These are phyloP conservation scores for Aspergillus udagawae DNA, from an alignment of 2,329 filamentous ascomycete species.

Conservation along the genomic window DNA sequence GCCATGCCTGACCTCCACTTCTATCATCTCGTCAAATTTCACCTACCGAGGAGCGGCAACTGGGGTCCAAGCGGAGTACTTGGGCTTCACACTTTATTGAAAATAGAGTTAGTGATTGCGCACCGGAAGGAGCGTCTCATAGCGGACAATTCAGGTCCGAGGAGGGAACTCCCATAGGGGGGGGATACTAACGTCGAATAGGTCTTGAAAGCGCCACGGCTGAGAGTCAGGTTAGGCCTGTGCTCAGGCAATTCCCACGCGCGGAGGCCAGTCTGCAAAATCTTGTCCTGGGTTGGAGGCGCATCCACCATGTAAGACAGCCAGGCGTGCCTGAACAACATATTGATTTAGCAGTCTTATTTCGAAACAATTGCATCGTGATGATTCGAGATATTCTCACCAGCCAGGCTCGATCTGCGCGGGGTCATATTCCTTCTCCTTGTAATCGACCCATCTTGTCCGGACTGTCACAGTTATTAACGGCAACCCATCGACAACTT, in stretches of 20 bases:
- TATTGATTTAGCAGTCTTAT: background rate
- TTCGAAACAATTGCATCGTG: background rate
- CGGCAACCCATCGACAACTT: constrained; percentile 6
- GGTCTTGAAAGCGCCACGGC: constrained; percentile 78
- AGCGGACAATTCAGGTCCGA: background rate
- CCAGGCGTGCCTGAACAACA: constrained; percentile 73
- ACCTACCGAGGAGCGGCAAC: constrained; percentile 34
- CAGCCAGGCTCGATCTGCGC: constrained; percentile 87
- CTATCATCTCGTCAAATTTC: constrained; percentile 4
- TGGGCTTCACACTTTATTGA: constrained; percentile 26
- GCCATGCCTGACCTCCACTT: background rate
- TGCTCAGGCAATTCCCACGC: constrained; percentile 73
- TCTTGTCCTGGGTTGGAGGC: constrained; percentile 71
- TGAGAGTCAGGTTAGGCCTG: constrained; percentile 70
- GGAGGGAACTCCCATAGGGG: background rate
- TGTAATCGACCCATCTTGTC: constrained; percentile 97
- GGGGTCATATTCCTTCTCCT: constrained; percentile 64
- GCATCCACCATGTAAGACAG: constrained; percentile 90
- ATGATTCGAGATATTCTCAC: constrained; percentile 34
- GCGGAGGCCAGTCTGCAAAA: constrained; percentile 64
- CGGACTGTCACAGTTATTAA: constrained; percentile 58
- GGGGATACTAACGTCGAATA: constrained; percentile 79
- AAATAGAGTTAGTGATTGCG: constrained; percentile 8
- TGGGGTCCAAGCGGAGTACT: constrained; percentile 33
- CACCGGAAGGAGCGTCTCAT: background rate